Conservation (phyloP, 129 eudicot genomes). For the Flaveria sonorensis region DNA sequence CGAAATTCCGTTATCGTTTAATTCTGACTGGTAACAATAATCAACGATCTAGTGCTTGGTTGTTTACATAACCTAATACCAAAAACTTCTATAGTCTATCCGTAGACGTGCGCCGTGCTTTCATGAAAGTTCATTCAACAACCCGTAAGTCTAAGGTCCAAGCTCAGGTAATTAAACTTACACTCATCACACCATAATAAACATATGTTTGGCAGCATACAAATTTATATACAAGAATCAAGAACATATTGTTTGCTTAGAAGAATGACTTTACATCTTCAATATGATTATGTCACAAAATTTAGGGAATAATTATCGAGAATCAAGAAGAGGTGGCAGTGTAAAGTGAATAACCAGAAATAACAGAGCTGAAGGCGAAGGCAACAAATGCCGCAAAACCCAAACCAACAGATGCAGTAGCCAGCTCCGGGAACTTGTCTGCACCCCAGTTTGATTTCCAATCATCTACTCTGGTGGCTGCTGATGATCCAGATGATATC, state of each 20-base stretch:
- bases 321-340: constrained; percentile 43
- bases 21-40: no score
- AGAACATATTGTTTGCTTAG: constrained; percentile 18
- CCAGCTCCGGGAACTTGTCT: constrained; percentile 84
- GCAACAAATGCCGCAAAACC: constrained; percentile 78
- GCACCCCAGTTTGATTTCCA: constrained; percentile 93
- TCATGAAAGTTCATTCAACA: constrained; percentile 1
- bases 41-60: no score
- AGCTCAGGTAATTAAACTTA: constrained; percentile 5
- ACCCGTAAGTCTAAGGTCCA: background rate
- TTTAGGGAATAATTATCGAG: constrained; percentile 1
- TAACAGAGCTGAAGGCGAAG: constrained; percentile 66
- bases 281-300: constrained; percentile 29
- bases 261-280: constrained; percentile 24
- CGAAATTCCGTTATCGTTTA: no score
- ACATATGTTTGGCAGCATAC: constrained; percentile 23
- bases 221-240: constrained; percentile 28
- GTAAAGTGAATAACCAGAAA: constrained; percentile 80
- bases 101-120: background rate
- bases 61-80: no score
- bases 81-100: background rate
- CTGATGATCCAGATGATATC: constrained; percentile 88
- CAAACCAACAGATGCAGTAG: constrained; percentile 67
- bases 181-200: background rate
- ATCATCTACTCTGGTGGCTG: constrained; percentile 76